phyloP scores from a whole-genome alignment of 495 filamentous ascomycete species.

The Pyrenopolyporus hunteri region DNA sequence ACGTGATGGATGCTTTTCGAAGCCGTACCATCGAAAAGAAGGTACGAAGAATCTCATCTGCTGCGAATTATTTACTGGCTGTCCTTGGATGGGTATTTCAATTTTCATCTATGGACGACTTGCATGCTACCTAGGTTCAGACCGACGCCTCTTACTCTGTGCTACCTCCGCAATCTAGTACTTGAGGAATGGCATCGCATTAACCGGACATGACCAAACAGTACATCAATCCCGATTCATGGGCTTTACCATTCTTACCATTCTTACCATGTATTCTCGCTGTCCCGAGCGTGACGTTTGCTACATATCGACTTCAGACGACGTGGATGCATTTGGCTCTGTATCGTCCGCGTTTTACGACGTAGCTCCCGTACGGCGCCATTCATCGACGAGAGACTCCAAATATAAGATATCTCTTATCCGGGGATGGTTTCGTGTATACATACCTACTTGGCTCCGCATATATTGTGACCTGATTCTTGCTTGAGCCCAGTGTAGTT shows the following conservation, averaged over 20 bases:
- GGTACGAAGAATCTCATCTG: background rate
- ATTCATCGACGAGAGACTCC: background rate
- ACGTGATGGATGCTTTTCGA: background rate
- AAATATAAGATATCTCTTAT: too few relatives aligned
- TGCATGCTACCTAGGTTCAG: background rate
- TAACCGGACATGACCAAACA: slow-evolving; percentile 11
- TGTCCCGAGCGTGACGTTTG: slow-evolving; percentile 6
- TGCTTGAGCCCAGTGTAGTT: background rate
- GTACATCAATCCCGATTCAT: slow-evolving; percentile 1
- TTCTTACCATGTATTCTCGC: slow-evolving; percentile 3
- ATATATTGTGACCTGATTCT: slow-evolving; percentile 8
- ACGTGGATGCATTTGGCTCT: background rate
- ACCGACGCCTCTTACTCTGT: slow-evolving; percentile 17
- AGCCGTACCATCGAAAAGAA: background rate
- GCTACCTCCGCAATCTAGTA: slow-evolving; percentile 10
- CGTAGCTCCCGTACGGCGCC: background rate
- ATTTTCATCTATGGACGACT: background rate
- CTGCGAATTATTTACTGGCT: background rate
- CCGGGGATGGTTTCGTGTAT: too few relatives aligned
- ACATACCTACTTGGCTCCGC: background rate
- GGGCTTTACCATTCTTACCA: slow-evolving; percentile 6
- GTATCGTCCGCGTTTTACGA: background rate
- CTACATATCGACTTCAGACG: slow-evolving; percentile 11
- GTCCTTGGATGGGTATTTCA: background rate
- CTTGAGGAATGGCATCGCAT: slow-evolving; percentile 10